Evolutionary conservation across 306 rosid species (phyloP), one percentile per base, ranked within the genome.

Genomic region (Quillaja saponaria): DNA sequence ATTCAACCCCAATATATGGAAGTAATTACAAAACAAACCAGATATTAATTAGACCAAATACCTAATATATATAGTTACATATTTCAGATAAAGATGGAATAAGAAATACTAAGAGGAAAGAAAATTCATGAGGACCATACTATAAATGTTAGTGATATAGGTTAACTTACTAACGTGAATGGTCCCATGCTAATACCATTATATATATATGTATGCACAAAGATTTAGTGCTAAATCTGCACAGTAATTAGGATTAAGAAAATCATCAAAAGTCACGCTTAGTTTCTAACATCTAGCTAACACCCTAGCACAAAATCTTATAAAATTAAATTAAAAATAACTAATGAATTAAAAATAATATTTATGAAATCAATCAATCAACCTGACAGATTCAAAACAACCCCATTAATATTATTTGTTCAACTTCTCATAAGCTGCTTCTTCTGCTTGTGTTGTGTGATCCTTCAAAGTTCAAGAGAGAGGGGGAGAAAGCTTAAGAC

Each of bases 241-340:
- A 73, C 79, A 69, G 68, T 71, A 41, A 74, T 65, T 67, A 68
- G 55, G 48, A 44, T 58, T 48, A 31, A 50, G 18, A 57, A 60
- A 60, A 17, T 44, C 86, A 78, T 82, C 46, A 74, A 78, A 84
- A 84, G 77, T 49, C 76, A 78, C 88, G 85, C 84, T 68, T 66
- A 61, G 73, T 63, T 67, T 64, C 53, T 38, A 61, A 69, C 51
- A 25, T 25, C 31, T 25, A 25, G 31, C 31, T 25, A 25, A 4
- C 31, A 1, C 2, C 3, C 31, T 25, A 25, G 4, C 31, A 25
- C 31, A 25, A 25, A 11, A 52, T 17, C 54, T 54, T 71, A 66
- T 66, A 34, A 63, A 72, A 67, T 57, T 45, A 28, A 44, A 55
- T 46, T 13, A 17, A 14, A 35, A 25, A 3, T 20, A 66, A 64